Evolutionary conservation across 768 basidiomycete species (phyloP).

Genomic region (Cubamyces lactineus): DNA sequence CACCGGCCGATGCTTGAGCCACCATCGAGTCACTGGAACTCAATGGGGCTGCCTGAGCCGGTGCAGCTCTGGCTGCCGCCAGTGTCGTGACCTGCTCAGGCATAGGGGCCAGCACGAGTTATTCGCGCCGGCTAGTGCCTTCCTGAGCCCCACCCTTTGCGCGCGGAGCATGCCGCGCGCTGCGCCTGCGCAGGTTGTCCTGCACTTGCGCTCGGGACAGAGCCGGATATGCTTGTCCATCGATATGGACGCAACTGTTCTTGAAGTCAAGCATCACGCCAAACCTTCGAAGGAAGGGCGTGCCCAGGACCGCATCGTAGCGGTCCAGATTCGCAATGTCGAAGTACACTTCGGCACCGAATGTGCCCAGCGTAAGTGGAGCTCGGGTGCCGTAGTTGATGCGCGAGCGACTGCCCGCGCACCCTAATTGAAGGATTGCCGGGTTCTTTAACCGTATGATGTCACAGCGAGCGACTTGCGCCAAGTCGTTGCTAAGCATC

Average conservation of each 20-base stretch:
- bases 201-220: neutral
- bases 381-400: neutral
- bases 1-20: too few species aligned
- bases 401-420: neutral
- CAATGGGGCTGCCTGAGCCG: too few species aligned
- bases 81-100: too few species aligned
- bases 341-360: neutral
- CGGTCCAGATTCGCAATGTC: constrained; percentile 8
- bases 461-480: neutral
- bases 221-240: neutral
- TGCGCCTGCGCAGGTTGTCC: neutral
- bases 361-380: neutral
- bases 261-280: neutral
- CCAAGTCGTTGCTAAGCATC: neutral
- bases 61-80: too few species aligned
- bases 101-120: too few species aligned
- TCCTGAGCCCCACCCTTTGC: too few species aligned
- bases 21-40: too few species aligned
- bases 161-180: too few species aligned
- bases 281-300: constrained; percentile 30
- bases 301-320: constrained; percentile 39
- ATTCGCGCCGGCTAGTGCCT: too few species aligned
- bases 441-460: neutral
- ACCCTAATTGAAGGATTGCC: neutral
- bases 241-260: neutral